Conservation (phyloP, 345 rosid species). For the Lumnitzera littorea region DNA sequence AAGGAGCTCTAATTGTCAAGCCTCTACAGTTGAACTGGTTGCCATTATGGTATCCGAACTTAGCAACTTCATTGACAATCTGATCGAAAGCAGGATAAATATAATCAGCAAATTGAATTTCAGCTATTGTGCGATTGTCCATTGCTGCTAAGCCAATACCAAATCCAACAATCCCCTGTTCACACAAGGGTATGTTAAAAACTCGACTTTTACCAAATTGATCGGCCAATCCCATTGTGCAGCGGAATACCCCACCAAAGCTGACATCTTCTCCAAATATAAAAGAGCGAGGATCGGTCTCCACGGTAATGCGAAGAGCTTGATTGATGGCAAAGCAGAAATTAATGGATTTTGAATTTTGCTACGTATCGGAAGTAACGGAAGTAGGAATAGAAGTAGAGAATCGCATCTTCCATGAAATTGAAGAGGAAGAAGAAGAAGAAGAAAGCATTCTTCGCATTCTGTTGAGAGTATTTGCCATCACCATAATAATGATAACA, state of each 20-base stretch:
- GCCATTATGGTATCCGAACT: constrained; percentile 91
- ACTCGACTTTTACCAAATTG: constrained; percentile 71
- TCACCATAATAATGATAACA: too few species aligned
- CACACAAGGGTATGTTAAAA: constrained; percentile 90
- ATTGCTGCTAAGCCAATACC: constrained; percentile 91
- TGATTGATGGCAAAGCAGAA: constrained; percentile 48
- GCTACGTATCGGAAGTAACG: constrained; percentile 1
- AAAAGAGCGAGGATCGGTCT: constrained; percentile 51
- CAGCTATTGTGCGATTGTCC: constrained; percentile 83
- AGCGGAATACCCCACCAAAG: constrained; percentile 92
- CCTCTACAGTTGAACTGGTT: constrained; percentile 92
- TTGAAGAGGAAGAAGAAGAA: background rate
- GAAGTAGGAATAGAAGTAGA: constrained; percentile 6
- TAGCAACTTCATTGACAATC: constrained; percentile 96
- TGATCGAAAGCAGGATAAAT: constrained; percentile 95
- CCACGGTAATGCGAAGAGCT: constrained; percentile 46
- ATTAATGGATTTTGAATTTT: constrained; percentile 21
- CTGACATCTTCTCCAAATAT: constrained; percentile 94
- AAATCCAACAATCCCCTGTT: constrained; percentile 97
- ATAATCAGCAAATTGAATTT: constrained; percentile 92
- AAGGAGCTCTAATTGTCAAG: constrained; percentile 78
- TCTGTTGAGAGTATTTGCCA: background rate
- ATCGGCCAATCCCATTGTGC: constrained; percentile 77
- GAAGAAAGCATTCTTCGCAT: background rate
- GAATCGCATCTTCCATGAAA: background rate